Evolutionary conservation across 2,329 filamentous ascomycete genomes (phyloP), one percentile per base, ranked within the genome.

Genomic region (Cercospora sp.): DNA sequence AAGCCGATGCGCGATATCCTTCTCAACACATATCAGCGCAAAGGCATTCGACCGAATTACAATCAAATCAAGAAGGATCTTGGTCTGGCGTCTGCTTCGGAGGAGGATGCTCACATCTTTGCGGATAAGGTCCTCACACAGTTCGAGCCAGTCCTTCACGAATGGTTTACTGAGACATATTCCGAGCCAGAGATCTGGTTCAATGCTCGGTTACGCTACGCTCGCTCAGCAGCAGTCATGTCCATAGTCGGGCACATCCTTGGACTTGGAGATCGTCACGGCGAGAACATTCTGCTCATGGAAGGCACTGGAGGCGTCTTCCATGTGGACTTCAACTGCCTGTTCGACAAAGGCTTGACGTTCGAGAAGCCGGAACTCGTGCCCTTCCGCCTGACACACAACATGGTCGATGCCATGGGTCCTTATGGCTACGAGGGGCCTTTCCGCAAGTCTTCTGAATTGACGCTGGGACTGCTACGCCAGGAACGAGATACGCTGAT

Each of bases 251-350:
- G 95, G 60, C 96, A 96, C 66, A 94, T 98, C 60, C 86, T 99
- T 4, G 95, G 88, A 68, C 85, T 99, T 0, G 95, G 95, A 45
- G 95, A 99, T 80, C 90, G 95, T 3, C 95, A 99, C 80, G 94
- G 94, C 67, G 95, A 99, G 80, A 99, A 99, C 79, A 92, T 99
- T 65, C 87, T 97, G 31, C 89, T 99, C 33, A 93, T 98, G 79
- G 93, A 98, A 81, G 91, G 91, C 66, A 96, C 93, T 72, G 95
- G 96, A 55, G 94, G 94, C 62, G 89, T 96, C 2, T 92, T 99
- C 80, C 95, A 99, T 80, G 96, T 99, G 57, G 95, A 99, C 81
- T 99, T 99, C 85, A 99, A 99, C 81, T 99, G 96, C 80, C 88
- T 99, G 4, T 99, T 99, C 79, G 96, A 99, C 83, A 99, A 99